Conservation (phyloP, 176 grass and related monocot genomes). For the Lolium perenne region DNA sequence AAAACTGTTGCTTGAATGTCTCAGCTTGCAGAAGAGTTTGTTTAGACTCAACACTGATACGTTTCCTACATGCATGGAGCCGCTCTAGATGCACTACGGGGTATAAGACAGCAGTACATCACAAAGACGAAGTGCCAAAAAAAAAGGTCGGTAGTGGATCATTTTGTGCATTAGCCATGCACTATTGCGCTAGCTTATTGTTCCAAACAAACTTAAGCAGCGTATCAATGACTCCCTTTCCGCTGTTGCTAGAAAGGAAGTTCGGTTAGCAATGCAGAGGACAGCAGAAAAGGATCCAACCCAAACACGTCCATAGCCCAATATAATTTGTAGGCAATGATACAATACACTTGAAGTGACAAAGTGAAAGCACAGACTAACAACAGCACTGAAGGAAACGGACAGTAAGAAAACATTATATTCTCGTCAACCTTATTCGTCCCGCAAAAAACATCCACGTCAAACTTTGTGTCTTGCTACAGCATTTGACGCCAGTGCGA, state of each 20-base stretch:
- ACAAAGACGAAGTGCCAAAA: background rate
- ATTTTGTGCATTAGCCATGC: background rate
- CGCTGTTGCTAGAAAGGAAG: background rate
- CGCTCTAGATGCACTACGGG: background rate
- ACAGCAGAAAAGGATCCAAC: background rate
- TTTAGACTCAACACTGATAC: background rate
- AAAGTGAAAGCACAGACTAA: background rate
- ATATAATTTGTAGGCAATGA: background rate
- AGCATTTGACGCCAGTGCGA: background rate
- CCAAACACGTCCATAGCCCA: background rate
- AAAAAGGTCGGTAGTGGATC: background rate
- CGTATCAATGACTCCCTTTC: background rate
- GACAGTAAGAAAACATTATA: background rate
- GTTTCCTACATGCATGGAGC: too few species aligned
- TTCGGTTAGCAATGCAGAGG: background rate
- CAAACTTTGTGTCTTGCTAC: background rate
- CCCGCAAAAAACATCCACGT: background rate
- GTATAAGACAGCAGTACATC: background rate
- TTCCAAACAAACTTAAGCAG: background rate
- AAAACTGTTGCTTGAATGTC: background rate
- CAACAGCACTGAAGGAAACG: background rate
- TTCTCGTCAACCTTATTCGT: constrained; percentile 21
- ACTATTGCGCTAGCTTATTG: background rate
- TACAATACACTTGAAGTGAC: constrained; percentile 10
- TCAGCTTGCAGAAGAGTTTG: background rate